Base-by-base conservation (phyloP, 441 rosid genomes). In the Melastoma candidum region DNA sequence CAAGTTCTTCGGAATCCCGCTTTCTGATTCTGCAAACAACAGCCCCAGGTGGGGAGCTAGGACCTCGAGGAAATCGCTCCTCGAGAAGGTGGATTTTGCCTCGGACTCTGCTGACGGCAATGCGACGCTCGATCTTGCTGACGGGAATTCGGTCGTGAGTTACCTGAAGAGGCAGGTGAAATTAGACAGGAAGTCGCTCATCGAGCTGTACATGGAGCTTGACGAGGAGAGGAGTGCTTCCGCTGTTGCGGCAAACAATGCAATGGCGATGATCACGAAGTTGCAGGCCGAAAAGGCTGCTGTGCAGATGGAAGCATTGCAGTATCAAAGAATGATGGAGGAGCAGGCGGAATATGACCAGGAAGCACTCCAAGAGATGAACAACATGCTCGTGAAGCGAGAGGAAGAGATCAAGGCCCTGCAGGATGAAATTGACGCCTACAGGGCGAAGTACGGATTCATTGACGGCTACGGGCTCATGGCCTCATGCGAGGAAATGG, bases 241-340 rank as follows among this genome's bases (percentile, higher is more conserved):
- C 0, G 87, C 96, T 1, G 80, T 89, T 12, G 99, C 96, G 36
- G 99, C 97, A 10, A 86, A 89, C 67, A 84, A 93, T 13, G 97
- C 97, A 2, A 89, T 89, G 95, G 95, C 97, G 41, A 89, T 93
- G 99, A 93, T 89, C 70, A 93, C 95, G 0, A 56, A 90, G 71
- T 68, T 89, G 68, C 96, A 89, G 63, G 90, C 90, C 2, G 99
- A 93, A 72, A 93, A 87, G 71, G 95, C 99, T 2, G 96, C 95
- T 3, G 90, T 89, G 59, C 97, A 85, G 58, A 94, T 90, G 99
- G 99, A 90, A 58, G 99, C 99, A 3, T 75, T 90, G 53, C 99
- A 94, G 73, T 93, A 93, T 60, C 96, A 84, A 69, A 84, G 99
- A 66, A 81, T 93, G 99, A 86, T 93, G 97, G 97, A 93, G 63